A percentile compares a stretch with the other conserved stretches of the same genome.
phyloP scores from a whole-genome alignment of 495 filamentous ascomycete genomes.

The Penicillium alfredii region DNA sequence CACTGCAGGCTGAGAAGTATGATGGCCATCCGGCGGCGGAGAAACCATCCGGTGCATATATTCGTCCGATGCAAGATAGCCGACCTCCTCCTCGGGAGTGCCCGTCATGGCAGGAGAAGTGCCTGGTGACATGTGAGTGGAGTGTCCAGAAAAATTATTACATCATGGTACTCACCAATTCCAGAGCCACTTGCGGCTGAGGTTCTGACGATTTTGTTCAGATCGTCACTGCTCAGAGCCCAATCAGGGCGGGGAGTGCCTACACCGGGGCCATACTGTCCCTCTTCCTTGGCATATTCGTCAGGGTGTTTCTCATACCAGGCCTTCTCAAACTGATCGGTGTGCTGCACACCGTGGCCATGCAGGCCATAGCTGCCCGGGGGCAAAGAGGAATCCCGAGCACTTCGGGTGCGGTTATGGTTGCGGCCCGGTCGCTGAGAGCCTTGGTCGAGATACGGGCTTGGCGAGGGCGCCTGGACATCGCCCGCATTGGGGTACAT shows the following conservation, averaged over 20 bases:
- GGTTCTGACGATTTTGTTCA: constrained; percentile 83
- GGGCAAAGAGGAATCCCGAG: constrained; percentile 53
- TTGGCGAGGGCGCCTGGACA: constrained; percentile 90
- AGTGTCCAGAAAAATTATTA: not conserved
- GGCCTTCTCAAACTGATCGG: constrained; percentile 73
- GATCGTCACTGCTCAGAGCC: constrained; percentile 82
- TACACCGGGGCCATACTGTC: constrained; percentile 57
- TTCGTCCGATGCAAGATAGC: constrained; percentile 74
- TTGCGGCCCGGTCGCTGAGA: constrained; percentile 55
- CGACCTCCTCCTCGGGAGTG: constrained; percentile 74
- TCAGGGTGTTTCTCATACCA: constrained; percentile 92
- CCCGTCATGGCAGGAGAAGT: constrained; percentile 46
- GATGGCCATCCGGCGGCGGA: constrained; percentile 46
- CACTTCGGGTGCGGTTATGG: constrained; percentile 62
- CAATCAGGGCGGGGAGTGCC: constrained; percentile 68
- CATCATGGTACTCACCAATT: constrained; percentile 43
- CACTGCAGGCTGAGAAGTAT: constrained; percentile 37
- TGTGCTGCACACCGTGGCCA: constrained; percentile 63
- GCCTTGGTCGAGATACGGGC: constrained; percentile 49
- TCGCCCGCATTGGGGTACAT: constrained; percentile 94
- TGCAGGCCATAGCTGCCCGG: constrained; percentile 83
- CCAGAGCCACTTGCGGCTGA: constrained; percentile 61
- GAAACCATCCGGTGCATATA: constrained; percentile 65
- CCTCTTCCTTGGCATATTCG: constrained; percentile 64
- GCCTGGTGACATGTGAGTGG: constrained; percentile 30